A percentile compares a stretch with the other conserved stretches of the same genome.
phyloP scores from a whole-genome alignment of 2,329 filamentous ascomycete genomes.

The Colletotrichum echinochloae region DNA sequence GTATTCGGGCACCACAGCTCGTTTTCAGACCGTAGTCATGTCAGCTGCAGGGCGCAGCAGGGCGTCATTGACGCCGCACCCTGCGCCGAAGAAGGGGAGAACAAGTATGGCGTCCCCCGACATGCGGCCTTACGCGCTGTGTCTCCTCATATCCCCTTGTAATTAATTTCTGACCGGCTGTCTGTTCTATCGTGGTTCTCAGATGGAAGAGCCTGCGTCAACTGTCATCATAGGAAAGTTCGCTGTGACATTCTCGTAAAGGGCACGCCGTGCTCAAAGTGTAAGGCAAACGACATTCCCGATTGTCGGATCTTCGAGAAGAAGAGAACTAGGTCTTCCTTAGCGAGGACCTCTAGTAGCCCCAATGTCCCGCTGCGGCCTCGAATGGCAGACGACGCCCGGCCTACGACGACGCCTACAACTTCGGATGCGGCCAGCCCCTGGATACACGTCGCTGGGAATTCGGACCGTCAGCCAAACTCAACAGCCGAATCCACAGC shows the following conservation, averaged over 20 bases:
- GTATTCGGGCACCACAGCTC: not conserved
- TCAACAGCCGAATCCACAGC: constrained; percentile 5
- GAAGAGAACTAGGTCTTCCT: constrained; percentile 58
- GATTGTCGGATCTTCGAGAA: constrained; percentile 63
- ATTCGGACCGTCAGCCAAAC: constrained; percentile 10
- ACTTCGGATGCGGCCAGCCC: constrained; percentile 41
- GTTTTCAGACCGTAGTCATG: constrained; percentile 5
- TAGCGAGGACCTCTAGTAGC: constrained; percentile 46
- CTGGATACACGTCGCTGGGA: constrained; percentile 8
- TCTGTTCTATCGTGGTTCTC: not conserved
- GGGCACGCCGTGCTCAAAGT: constrained; percentile 62
- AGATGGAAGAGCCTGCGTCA: constrained; percentile 58
- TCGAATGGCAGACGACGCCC: constrained; percentile 47
- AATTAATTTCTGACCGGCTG: not conserved
- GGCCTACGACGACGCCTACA: constrained; percentile 45
- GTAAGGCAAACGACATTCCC: constrained; percentile 53
- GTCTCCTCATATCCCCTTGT: not conserved
- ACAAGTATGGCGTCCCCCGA: constrained; percentile 32
- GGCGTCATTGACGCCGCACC: not conserved
- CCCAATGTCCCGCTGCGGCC: constrained; percentile 58
- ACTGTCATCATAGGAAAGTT: constrained; percentile 63
- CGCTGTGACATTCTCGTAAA: constrained; percentile 62
- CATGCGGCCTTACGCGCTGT: not conserved
- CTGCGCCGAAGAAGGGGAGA: constrained; percentile 20
- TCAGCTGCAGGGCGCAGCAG: constrained; percentile 12